Base-by-base conservation (phyloP, 2,329 filamentous ascomycete genomes). In the Calonectria pseudoturangicola region DNA sequence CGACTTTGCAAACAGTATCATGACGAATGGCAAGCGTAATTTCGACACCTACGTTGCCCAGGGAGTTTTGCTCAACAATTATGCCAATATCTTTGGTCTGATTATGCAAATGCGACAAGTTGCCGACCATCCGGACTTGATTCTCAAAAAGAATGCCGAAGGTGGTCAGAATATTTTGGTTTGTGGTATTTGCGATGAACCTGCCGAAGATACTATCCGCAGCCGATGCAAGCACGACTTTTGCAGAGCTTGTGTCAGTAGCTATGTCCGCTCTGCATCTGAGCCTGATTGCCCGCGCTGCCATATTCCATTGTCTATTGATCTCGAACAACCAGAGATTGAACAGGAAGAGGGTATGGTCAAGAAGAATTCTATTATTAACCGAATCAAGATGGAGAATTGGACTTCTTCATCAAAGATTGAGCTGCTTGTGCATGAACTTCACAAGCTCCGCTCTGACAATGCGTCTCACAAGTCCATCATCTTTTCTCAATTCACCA, bases 81-180 rank as follows among this genome's bases (percentile, higher is more conserved):
- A 98, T 79, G 97, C 97, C 86, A 99, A 99, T 83, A 98, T 99
- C 76, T 99, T 99, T 80, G 96, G 96, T 81, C 89, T 99, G 68
- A 98, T 99, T 81, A 98, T 98, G 95, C 96, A 98, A 84, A 98
- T 99, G 96, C 93, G 97, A 68, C 97, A 99, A 86, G 95, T 98
- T 30, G 95, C 97, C 9, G 97, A 99, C 77, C 97, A 99, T 82
- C 97, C 97, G 0, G 97, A 99, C 85, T 85, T 99, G 43, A 94
- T 99, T 62, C 85, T 98, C 74, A 97, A 96, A 86, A 98, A 97
- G 85, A 91, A 96, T 74, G 90, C 90, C 3, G 92, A 95, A 77
- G 94, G 94, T 66, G 96, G 96, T 2, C 95, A 98, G 83, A 98
- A 98, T 75, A 89, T 98, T 15, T 87, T 98, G 43, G 92, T 98